Evolutionary conservation across 73 alveolate genomes (phyloP), one percentile per base, ranked within the genome.

Genomic region (Breviolum minutum): DNA sequence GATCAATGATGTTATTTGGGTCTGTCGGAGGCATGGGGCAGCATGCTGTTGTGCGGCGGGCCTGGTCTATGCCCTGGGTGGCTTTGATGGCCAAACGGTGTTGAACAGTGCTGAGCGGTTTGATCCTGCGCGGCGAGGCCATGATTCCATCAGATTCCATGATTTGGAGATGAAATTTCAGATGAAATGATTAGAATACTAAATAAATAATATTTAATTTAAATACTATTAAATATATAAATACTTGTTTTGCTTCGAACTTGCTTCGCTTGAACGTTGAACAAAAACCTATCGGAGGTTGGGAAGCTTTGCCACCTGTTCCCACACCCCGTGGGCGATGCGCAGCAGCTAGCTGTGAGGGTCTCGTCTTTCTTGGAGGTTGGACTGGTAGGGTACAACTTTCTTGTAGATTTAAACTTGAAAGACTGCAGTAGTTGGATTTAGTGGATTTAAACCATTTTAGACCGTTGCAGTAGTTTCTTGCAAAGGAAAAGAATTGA

Each of bases 91-190:
- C 14, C 82, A 88, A 60, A 66, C 84, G 32, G 95, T 88, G 32
- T 68, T 88, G 86, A 26, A 60, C 95, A 32, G 68, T 61, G 95
- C 85, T 17, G 95, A 88, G 71, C 95, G 95, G 86, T 88, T 68
- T 60, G 95, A 88, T 24, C 83, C 95, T 4, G 85, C 95, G 27
- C 92, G 92, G 92, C 76, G 92, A 60, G 89, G 89, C 70, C 19
- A 30, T 27, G n/a, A 12, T 71, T 70, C n/a, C n/a, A n/a, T n/a
- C n/a, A n/a, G n/a, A n/a, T n/a, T n/a, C n/a, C n/a, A n/a, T n/a
- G n/a, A n/a, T 66, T 66, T 66, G 11, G 24, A 66, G 82, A 71
- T 13, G 32, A 8, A n/a, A 19, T 71, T 13, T 13, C n/a, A n/a
- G n/a, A n/a, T n/a, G n/a, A n/a, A n/a, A n/a, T n/a, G n/a, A n/a